Evolutionary conservation across 140 eudicot species (phyloP).

Genomic region (Flaveria floridana): DNA sequence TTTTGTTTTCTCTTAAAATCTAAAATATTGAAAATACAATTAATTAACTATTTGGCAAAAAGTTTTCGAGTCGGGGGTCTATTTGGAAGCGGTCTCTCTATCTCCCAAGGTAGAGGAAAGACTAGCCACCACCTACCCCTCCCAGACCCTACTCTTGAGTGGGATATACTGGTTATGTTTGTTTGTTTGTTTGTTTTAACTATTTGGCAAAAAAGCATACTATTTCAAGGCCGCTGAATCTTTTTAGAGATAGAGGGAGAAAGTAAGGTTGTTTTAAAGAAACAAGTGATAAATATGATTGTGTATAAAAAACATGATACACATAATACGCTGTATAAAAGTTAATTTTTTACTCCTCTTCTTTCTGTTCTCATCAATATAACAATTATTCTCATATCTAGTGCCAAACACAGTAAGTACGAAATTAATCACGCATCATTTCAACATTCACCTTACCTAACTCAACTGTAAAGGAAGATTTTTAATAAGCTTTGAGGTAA

Average conservation of each 20-base stretch:
- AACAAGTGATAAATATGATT: not conserved
- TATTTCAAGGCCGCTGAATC: not conserved
- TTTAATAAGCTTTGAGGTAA: not conserved
- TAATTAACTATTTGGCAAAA: not conserved
- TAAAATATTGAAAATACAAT: not conserved
- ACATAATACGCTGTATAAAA: not conserved
- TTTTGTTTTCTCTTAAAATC: not conserved
- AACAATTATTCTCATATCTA: not conserved
- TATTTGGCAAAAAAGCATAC: not conserved
- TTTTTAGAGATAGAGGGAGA: not conserved
- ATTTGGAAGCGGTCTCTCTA: too few species aligned
- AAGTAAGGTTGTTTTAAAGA: not conserved
- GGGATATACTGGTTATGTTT: too few species aligned
- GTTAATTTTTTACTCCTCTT: not conserved
- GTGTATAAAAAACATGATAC: not conserved
- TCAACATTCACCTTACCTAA: not conserved
- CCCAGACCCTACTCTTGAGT: too few species aligned
- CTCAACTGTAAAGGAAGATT: constrained; percentile 7
- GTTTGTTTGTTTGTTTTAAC: too few species aligned
- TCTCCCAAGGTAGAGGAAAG: too few species aligned
- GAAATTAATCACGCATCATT: not conserved
- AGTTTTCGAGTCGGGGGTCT: too few species aligned
- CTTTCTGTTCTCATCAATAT: not conserved
- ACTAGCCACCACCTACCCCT: too few species aligned
- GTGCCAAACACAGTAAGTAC: not conserved